These are phyloP conservation scores for Trichoderma asperellum DNA, from an alignment of 2,329 filamentous ascomycete genomes.

Conservation along the genomic window DNA sequence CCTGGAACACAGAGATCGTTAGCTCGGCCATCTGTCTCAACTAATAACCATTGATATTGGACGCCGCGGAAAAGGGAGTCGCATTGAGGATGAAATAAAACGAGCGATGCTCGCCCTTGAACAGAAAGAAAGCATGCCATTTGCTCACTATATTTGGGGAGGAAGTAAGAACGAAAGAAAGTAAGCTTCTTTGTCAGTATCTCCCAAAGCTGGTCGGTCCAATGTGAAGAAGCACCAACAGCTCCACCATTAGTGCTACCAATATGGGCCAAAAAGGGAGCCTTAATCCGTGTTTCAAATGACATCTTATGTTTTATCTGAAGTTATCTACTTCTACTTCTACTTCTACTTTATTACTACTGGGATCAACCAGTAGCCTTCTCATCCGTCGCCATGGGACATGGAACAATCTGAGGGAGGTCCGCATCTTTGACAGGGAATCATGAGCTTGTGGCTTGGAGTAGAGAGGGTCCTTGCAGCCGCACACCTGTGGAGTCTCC, in stretches of 20 bases:
- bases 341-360: not conserved
- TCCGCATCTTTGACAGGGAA: not conserved
- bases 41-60: not conserved
- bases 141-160: not conserved
- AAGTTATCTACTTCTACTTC: not conserved
- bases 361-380: not conserved
- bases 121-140: not conserved
- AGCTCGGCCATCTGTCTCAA: constrained; percentile 8
- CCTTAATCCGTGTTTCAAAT: not conserved
- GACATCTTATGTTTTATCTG: not conserved
- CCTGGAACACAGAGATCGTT: not conserved
- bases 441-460: not conserved
- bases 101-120: not conserved
- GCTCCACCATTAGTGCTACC: not conserved
- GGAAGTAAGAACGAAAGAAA: not conserved
- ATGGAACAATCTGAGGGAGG: not conserved
- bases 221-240: not conserved
- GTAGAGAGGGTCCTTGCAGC: not conserved
- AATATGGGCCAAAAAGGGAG: not conserved
- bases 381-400: not conserved
- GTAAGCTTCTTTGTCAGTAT: not conserved
- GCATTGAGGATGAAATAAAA: not conserved
- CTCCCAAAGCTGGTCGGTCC: not conserved
- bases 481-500: not conserved
- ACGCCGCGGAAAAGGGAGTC: not conserved